Evolutionary conservation across 768 basidiomycete genomes (phyloP), one percentile per base, ranked within the genome.

Genomic region (Boletus patriciae): DNA sequence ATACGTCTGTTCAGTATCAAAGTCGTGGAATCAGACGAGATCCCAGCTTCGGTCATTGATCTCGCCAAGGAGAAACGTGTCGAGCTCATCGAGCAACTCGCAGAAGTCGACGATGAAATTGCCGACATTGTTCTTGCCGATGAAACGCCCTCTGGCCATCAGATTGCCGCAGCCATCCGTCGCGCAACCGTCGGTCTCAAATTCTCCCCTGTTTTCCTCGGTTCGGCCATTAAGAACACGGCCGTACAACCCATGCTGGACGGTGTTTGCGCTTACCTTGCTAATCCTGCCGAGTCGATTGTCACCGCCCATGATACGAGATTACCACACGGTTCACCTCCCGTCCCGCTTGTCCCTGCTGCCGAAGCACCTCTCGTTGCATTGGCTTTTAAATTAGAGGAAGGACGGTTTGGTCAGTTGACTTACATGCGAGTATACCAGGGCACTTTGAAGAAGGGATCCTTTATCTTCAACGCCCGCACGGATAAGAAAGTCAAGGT

Each of bases 381-480:
- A 9, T 77, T 99, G 48, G 97, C 97, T 13, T 99, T 99, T 83
- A 99, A 99, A 77, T 79, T 99, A 44, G 97, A 99, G 73, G 97
- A 99, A 77, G 95, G 96, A 5, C 82, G 92, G 23, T 99, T 92
- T 68, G 97, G 97, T 11, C 97, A 99, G 73, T 76, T 99, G 68
- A 99, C 97, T 0, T 99, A 99, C 73, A 94, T 99, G 86, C 80
- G 97, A 19, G 91, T 99, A 53, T 99, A 99, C 66, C 97, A 98
- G 72, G 97, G 97, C 31, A 91, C 84, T 38, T 72, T 99, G 71
- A 94, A 87, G 76, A 90, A 91, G 74, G 85, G 91, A 3, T 83
- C 80, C 60, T 80, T 86, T 56, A 94, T 99, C 63, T 94, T 80
- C 75, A 97, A 98, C 66, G 93, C 90, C 10, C 80, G 95, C 40